A percentile compares a stretch with the other conserved stretches of the same genome.
phyloP scores from a whole-genome alignment of 352 stramenopile species.

The Phytophthora sp. region DNA sequence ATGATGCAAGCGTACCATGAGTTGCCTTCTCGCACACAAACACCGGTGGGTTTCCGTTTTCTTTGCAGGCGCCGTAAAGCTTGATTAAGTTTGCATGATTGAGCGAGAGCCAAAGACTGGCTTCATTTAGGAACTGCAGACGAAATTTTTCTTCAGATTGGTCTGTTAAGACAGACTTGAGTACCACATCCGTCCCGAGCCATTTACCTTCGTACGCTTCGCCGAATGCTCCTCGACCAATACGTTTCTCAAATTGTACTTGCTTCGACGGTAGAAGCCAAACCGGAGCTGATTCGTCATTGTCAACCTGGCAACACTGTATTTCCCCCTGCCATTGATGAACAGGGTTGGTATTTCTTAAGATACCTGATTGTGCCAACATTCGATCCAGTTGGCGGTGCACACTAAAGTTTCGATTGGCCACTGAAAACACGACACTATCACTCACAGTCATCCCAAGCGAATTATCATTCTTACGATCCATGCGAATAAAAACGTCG shows the following conservation, averaged over 20 bases:
- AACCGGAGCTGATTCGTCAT: not conserved
- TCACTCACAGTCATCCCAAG: not conserved
- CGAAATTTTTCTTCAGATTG: not conserved
- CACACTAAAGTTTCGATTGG: not conserved
- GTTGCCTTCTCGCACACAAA: slow-evolving; percentile 10
- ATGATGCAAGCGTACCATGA: not conserved
- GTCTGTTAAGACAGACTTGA: slow-evolving; percentile 14
- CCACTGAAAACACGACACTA: not conserved
- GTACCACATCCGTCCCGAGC: slow-evolving; percentile 14
- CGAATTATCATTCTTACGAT: not conserved
- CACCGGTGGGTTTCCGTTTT: not conserved
- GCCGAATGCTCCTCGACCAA: slow-evolving; percentile 16
- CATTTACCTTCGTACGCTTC: slow-evolving; percentile 16
- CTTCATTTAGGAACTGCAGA: slow-evolving; percentile 18
- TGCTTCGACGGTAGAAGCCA: slow-evolving; percentile 18
- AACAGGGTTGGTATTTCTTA: not conserved
- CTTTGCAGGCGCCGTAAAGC: slow-evolving; percentile 1
- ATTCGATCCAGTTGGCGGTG: not conserved
- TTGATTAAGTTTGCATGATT: slow-evolving; percentile 27
- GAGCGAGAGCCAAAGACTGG: slow-evolving; percentile 27
- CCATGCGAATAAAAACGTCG: too few relatives aligned
- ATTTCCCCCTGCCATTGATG: not conserved
- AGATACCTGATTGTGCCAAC: not conserved
- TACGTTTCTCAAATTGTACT: not conserved
- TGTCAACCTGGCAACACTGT: too few relatives aligned